Conservation (phyloP, 2,329 filamentous ascomycete genomes). For the Atkinsonella hypoxylon region DNA sequence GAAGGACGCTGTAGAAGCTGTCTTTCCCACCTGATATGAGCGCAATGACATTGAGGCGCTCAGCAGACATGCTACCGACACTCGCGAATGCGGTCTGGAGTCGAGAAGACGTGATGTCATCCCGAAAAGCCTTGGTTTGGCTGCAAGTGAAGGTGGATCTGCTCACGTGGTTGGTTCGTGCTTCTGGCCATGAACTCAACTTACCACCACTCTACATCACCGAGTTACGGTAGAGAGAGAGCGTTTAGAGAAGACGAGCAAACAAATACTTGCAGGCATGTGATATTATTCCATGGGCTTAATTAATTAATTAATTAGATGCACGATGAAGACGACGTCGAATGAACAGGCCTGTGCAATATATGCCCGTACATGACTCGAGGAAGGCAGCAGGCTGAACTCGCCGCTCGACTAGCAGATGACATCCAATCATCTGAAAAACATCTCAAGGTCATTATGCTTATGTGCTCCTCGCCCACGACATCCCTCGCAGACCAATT, state of each 20-base stretch:
- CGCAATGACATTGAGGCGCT: constrained; percentile 66
- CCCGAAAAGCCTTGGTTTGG: background rate
- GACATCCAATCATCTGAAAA: background rate
- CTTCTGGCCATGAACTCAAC: too few species aligned
- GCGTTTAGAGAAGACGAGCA: too few species aligned
- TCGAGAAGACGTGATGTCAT: background rate
- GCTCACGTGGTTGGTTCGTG: background rate
- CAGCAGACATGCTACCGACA: constrained; percentile 24
- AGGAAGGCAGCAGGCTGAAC: background rate
- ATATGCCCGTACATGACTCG: background rate
- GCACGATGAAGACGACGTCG: background rate
- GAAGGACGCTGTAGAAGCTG: constrained; percentile 84
- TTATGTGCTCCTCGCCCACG: background rate
- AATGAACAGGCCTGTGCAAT: background rate
- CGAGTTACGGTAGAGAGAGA: too few species aligned
- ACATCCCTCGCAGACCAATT: background rate
- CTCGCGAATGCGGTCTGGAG: background rate
- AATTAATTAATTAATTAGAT: background rate
- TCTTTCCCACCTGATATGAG: constrained; percentile 95
- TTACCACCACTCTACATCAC: too few species aligned
- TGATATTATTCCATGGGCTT: too few species aligned
- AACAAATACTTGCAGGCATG: too few species aligned
- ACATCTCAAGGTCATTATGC: background rate
- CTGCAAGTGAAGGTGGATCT: background rate
- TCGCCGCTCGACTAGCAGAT: background rate